Evolutionary conservation across 441 rosid species (phyloP).

Genomic region (Francoa sonchifolia): DNA sequence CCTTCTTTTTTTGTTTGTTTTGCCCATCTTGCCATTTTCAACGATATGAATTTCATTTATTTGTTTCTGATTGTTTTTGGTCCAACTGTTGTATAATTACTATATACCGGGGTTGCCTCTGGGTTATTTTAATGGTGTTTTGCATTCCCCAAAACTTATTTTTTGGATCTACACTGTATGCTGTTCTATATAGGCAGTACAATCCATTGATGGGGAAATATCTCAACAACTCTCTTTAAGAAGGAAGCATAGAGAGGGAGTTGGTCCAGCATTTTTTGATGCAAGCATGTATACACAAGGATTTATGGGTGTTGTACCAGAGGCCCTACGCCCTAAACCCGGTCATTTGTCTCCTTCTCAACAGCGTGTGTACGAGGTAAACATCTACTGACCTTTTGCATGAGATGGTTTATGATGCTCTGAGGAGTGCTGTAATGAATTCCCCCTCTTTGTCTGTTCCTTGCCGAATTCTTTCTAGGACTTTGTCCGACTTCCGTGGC

Average conservation of each 20-base stretch:
- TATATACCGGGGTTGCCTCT: no score
- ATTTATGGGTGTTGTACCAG: conserved; percentile 72
- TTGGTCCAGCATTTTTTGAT: conserved; percentile 61
- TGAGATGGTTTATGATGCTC: conserved; percentile 7
- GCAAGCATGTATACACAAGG: conserved; percentile 61
- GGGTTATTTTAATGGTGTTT: no score
- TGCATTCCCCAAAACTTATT: no score
- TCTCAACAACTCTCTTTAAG: conserved; percentile 62
- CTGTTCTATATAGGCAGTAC: conserved; percentile 48
- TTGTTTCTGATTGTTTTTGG: no score
- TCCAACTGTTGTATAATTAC: no score
- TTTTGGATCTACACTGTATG: neutral
- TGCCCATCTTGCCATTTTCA: neutral
- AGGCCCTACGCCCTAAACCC: conserved; percentile 89
- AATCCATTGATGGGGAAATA: conserved; percentile 89
- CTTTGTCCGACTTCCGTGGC: conserved; percentile 95
- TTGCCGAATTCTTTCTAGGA: conserved; percentile 59
- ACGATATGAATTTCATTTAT: neutral
- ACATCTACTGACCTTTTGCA: conserved; percentile 7
- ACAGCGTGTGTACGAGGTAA: conserved; percentile 95
- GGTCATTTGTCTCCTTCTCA: conserved; percentile 85
- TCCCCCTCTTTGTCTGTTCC: neutral
- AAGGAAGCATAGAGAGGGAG: conserved; percentile 84
- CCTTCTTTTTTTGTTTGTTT: no score
- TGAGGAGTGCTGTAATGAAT: conserved; percentile 9